Evolutionary conservation across 2,329 filamentous ascomycete genomes (phyloP).

Genomic region (Aspergillus fischeri): DNA sequence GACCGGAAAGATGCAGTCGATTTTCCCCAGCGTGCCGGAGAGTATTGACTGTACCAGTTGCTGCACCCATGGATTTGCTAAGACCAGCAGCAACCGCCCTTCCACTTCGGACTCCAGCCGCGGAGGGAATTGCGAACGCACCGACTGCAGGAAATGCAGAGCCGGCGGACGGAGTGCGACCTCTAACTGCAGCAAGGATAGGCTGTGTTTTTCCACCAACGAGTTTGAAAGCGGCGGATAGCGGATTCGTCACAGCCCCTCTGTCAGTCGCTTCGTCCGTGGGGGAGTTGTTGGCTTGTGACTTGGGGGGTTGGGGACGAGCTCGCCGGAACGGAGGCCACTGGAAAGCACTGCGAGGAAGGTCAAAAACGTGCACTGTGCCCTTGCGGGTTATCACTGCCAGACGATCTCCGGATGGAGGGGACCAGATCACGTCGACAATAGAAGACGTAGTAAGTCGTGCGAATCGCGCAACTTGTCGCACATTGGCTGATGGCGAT

Average conservation of each 20-base stretch:
- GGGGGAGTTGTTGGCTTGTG: constrained; percentile 41
- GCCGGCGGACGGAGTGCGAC: constrained; percentile 46
- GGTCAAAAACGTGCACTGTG: constrained; percentile 89
- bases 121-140: constrained; percentile 43
- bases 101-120: constrained; percentile 44
- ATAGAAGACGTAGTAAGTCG: constrained; percentile 89
- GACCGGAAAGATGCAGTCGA: constrained; percentile 42
- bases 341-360: constrained; percentile 75
- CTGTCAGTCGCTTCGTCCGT: constrained; percentile 48
- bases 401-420: constrained; percentile 73
- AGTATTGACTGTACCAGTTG: constrained; percentile 45
- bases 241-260: constrained; percentile 40
- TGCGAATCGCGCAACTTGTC: constrained; percentile 82
- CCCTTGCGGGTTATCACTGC: constrained; percentile 90
- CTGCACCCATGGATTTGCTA: constrained; percentile 48
- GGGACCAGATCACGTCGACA: constrained; percentile 83
- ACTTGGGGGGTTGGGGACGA: constrained; percentile 35
- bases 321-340: constrained; percentile 69
- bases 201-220: constrained; percentile 58
- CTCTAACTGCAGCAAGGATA: constrained; percentile 63
- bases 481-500: constrained; percentile 49
- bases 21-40: constrained; percentile 48
- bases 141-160: constrained; percentile 41
- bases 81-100: constrained; percentile 48
- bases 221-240: constrained; percentile 67